Evolutionary conservation across 768 basidiomycete species (phyloP).

Genomic region (Phanerochaete sordida): DNA sequence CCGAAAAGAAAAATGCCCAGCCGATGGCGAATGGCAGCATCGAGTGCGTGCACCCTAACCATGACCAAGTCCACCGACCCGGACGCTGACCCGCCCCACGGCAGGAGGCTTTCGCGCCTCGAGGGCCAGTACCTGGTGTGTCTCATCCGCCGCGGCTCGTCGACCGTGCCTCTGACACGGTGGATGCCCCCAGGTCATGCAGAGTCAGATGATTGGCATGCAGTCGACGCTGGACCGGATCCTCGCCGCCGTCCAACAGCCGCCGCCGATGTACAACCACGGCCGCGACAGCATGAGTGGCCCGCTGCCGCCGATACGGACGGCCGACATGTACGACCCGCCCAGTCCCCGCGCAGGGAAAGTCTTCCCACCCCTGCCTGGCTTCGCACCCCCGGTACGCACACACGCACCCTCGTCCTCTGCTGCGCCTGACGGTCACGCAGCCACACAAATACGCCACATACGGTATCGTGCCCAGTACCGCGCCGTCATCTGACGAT

Average conservation of each 20-base stretch:
- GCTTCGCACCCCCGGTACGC: conserved; percentile 85
- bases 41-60: conserved; percentile 50
- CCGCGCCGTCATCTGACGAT: conserved; percentile 83
- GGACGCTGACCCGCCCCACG: conserved; percentile 18
- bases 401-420: conserved; percentile 9
- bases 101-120: conserved; percentile 75
- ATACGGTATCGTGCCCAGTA: conserved; percentile 85
- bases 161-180: background rate
- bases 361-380: conserved; percentile 80
- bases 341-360: conserved; percentile 22
- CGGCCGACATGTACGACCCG: conserved; percentile 25
- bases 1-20: conserved; percentile 78
- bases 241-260: conserved; percentile 58
- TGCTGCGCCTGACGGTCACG: conserved; percentile 3
- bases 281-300: conserved; percentile 9
- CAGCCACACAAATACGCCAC: conserved; percentile 89
- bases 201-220: conserved; percentile 94
- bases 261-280: conserved; percentile 19
- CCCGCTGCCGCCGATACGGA: conserved; percentile 9
- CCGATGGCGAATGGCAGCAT: conserved; percentile 59
- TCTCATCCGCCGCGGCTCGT: background rate
- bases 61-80: conserved; percentile 4
- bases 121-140: conserved; percentile 82
- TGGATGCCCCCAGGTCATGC: conserved; percentile 64
- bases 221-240: conserved; percentile 87